Percentiles rank a stretch among this genome's conserved stretches.
These are phyloP conservation scores for Suhomyces sp. DNA, from an alignment of 805 yeast species.

Conservation along the genomic window DNA sequence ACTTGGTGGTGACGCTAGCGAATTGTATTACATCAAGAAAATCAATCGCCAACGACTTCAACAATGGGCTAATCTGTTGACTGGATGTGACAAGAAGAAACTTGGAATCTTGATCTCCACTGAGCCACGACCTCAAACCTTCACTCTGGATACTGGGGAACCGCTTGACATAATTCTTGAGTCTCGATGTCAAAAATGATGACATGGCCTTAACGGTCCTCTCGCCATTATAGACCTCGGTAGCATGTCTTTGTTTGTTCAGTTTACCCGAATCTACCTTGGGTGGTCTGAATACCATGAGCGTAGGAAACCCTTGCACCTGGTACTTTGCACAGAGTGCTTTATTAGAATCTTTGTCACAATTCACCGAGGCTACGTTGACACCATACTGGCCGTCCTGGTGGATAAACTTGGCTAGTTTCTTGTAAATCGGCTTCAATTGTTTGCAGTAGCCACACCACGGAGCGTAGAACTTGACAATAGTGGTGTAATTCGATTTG, in stretches of 20 bases:
- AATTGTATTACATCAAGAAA: constrained; percentile 51
- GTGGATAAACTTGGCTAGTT: constrained; percentile 59
- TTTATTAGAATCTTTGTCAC: constrained; percentile 70
- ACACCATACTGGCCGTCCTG: constrained; percentile 46
- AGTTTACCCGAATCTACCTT: constrained; percentile 41
- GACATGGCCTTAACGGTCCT: constrained; percentile 55
- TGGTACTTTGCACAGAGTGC: constrained; percentile 63
- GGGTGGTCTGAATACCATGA: constrained; percentile 80
- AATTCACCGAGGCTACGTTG: constrained; percentile 79
- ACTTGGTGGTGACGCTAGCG: constrained; percentile 39
- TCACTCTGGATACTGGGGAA: constrained; percentile 31
- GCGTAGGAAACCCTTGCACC: constrained; percentile 80
- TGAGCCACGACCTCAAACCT: constrained; percentile 24
- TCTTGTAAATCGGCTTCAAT: constrained; percentile 60
- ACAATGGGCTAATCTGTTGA: constrained; percentile 49
- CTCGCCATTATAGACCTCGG: constrained; percentile 60
- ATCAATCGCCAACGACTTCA: constrained; percentile 69
- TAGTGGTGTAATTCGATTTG: constrained; percentile 69
- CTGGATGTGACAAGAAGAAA: constrained; percentile 54
- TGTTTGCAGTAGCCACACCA: constrained; percentile 96
- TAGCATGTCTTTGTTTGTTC: constrained; percentile 15
- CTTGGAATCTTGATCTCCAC: constrained; percentile 32
- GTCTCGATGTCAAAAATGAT: constrained; percentile 52
- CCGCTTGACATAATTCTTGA: constrained; percentile 64
- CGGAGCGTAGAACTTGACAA: constrained; percentile 92